Conservation (phyloP, 2,329 filamentous ascomycete species). For the Neurospora crassa region DNA sequence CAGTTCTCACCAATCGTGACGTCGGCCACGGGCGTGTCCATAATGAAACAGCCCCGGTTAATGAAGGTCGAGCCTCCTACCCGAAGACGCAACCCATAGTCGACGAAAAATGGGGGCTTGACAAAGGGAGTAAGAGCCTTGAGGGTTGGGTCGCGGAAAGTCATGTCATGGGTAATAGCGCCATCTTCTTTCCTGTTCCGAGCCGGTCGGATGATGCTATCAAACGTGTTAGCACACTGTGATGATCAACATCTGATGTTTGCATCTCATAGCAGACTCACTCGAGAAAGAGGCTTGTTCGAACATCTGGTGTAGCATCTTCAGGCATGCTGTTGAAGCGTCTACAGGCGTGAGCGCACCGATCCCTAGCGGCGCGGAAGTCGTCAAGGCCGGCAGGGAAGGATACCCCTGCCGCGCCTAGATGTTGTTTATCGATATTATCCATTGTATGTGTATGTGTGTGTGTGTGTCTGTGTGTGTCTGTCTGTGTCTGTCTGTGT, state of each 20-base stretch:
- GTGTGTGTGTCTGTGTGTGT: neutral
- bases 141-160: constrained; percentile 18
- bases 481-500: neutral
- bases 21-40: constrained; percentile 26
- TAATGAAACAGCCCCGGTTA: constrained; percentile 25
- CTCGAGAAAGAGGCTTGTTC: constrained; percentile 20
- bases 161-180: constrained; percentile 19
- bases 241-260: neutral
- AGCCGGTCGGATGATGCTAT: constrained; percentile 20
- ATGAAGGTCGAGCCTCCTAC: constrained; percentile 24
- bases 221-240: neutral
- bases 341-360: constrained; percentile 21
- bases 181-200: constrained; percentile 12
- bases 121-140: constrained; percentile 22
- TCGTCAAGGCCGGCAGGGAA: constrained; percentile 23
- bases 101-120: constrained; percentile 23
- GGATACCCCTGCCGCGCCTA: constrained; percentile 8
- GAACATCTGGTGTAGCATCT: constrained; percentile 18
- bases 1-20: constrained; percentile 24
- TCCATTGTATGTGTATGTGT: neutral
- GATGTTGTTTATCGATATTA: neutral
- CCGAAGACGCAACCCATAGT: constrained; percentile 24
- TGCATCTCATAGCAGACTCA: constrained; percentile 9
- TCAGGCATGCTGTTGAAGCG: constrained; percentile 23
- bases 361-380: constrained; percentile 21